Base-by-base conservation (phyloP, 2,329 filamentous ascomycete species). In the Lasiodiplodia theobromae region DNA sequence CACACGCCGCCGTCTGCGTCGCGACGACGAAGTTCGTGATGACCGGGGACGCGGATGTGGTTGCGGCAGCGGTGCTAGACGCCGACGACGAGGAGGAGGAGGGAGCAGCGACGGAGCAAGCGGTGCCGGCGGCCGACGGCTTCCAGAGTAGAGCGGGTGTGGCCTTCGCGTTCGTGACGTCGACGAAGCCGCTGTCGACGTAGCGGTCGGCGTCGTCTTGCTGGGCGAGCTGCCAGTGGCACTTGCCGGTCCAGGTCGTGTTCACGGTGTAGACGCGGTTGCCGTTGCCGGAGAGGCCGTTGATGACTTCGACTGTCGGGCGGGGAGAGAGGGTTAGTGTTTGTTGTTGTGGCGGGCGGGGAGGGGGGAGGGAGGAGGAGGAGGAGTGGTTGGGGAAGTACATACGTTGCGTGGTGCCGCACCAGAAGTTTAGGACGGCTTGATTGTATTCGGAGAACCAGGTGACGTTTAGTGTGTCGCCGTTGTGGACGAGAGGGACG, bases 401-500 rank as follows among this genome's bases (percentile, higher is more conserved):
- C 49, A 3, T 53, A 66, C 62, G n/a, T 6, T 53, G 28, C 2
- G 14, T 21, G 1, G 28, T n/a, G 28, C 47, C 37, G 34, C 62
- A 66, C 62, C 47, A 53, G 21, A 37, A 31, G n/a, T 54, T 21
- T n/a, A 66, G 14, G 31, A 31, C 28, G 25, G 62, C 34, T 16
- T 53, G 51, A 7, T 25, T 28, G n/a, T 18, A 38, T 7, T 56
- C n/a, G 16, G 63, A 66, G 38, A 47, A 23, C 63, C 63, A 66
- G 8, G 63, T 66, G 14, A 66, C 63, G 52, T 66, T 66, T 7
- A 66, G 47, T n/a, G 34, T 44, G 21, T 66, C 63, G 21, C 63
- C 63, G 23, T 47, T 56, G 52, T 66, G 63, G 14, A 66, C 63
- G 11, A 37, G 34, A 10, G 52, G 52, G 4, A 57, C 18, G 7